Evolutionary conservation across 2,329 filamentous ascomycete species (phyloP).

Genomic region (Neobulgaria alba): DNA sequence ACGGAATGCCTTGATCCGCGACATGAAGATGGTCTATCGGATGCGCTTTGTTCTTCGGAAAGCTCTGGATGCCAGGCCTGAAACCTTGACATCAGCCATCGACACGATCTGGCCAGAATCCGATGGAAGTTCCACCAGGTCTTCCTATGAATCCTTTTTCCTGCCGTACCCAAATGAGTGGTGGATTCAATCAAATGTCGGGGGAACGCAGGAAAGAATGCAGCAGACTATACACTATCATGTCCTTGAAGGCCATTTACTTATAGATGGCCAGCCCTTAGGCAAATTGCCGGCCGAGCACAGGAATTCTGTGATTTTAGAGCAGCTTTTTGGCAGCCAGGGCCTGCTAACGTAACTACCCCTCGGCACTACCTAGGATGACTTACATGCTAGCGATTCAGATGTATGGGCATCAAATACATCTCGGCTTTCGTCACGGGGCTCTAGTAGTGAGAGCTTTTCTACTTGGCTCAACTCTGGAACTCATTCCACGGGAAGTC

Average conservation of each 20-base stretch:
- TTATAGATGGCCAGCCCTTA: neutral
- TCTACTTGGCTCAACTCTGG: constrained; percentile 19
- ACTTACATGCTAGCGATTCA: constrained; percentile 34
- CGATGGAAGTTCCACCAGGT: neutral
- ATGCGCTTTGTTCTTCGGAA: neutral
- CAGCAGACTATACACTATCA: neutral
- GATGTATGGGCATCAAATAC: constrained; percentile 37
- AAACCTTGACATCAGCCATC: neutral
- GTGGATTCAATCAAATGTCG: neutral
- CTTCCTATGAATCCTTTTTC: neutral
- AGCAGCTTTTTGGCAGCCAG: constrained; percentile 45
- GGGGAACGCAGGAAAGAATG: neutral
- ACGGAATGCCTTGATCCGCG: constrained; percentile 36
- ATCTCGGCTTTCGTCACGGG: constrained; percentile 42
- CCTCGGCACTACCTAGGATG: constrained; percentile 46
- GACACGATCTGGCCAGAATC: neutral
- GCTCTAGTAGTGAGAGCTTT: constrained; percentile 37
- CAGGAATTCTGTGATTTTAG: constrained; percentile 1
- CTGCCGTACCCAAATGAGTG: neutral
- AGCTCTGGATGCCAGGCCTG: neutral
- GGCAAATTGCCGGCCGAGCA: constrained; percentile 3
- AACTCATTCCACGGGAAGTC: constrained; percentile 29
- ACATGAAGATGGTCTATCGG: constrained; percentile 34
- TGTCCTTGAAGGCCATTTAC: neutral
- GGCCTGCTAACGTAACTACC: constrained; percentile 42